phyloP scores from a whole-genome alignment of 768 basidiomycete genomes.

The Boletus insuetus region DNA sequence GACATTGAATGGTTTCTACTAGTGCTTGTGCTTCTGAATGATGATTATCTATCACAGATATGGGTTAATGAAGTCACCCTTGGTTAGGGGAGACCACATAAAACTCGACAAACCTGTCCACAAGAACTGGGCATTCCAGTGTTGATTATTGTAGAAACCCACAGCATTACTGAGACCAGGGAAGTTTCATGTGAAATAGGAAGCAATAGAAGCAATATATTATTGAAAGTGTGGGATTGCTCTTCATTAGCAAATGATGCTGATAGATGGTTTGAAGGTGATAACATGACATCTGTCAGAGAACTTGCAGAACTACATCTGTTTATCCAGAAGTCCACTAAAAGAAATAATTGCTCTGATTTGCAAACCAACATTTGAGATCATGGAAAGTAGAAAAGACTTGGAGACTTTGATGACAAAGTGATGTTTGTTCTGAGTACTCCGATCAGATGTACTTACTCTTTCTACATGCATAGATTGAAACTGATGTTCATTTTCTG shows the following conservation, averaged over 20 bases:
- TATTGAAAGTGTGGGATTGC: neutral
- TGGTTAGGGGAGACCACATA: too few species aligned
- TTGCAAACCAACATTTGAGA: neutral
- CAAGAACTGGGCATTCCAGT: too few species aligned
- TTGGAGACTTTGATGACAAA: neutral
- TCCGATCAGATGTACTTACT: too few species aligned
- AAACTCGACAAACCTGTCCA: too few species aligned
- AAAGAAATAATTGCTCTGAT: neutral
- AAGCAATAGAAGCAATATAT: neutral
- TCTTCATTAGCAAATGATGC: neutral
- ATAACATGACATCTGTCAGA: neutral
- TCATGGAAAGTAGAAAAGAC: neutral
- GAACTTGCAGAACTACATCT: neutral
- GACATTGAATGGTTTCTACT: too few species aligned
- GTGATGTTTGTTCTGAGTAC: neutral
- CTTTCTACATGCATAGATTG: neutral
- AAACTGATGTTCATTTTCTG: neutral
- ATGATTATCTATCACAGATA: too few species aligned
- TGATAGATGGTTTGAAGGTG: neutral
- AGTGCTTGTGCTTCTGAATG: too few species aligned
- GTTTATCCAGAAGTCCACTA: neutral
- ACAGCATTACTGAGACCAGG: neutral
- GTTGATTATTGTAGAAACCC: too few species aligned
- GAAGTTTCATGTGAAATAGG: neutral
- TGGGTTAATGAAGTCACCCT: too few species aligned